Conservation (phyloP, 208 protist species). For the Porcisia deanei region DNA sequence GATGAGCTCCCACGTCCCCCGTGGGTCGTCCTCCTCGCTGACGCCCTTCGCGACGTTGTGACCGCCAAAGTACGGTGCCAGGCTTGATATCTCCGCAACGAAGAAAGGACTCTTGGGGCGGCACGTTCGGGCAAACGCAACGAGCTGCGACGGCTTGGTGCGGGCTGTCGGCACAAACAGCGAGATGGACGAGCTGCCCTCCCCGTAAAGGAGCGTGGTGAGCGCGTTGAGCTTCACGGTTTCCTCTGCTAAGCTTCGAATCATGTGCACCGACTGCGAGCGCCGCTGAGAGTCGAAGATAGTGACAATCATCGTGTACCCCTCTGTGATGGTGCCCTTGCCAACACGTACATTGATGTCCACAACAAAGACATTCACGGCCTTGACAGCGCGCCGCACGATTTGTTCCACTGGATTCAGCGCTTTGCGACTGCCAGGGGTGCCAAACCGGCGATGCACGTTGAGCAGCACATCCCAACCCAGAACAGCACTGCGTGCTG, state of each 20-base stretch:
- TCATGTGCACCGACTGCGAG: constrained; percentile 84
- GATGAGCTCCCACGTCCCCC: constrained; percentile 71
- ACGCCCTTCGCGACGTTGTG: constrained; percentile 62
- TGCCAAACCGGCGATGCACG: constrained; percentile 88
- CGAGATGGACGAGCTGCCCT: constrained; percentile 88
- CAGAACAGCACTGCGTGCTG: constrained; percentile 63
- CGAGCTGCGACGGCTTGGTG: constrained; percentile 74
- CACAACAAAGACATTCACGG: constrained; percentile 90
- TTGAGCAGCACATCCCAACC: constrained; percentile 80
- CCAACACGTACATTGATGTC: constrained; percentile 89
- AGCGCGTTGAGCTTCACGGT: constrained; percentile 80
- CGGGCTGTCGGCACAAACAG: constrained; percentile 85
- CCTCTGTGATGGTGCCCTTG: constrained; percentile 85
- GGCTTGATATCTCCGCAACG: constrained; percentile 75
- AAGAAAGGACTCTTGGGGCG: constrained; percentile 92
- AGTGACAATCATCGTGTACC: constrained; percentile 92
- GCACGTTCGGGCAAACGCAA: constrained; percentile 88
- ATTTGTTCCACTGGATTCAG: constrained; percentile 89
- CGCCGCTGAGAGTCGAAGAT: constrained; percentile 88
- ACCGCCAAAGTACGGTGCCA: constrained; percentile 74
- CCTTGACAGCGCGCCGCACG: constrained; percentile 87
- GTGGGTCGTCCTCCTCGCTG: constrained; percentile 63
- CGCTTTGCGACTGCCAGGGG: constrained; percentile 77
- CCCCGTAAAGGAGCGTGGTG: constrained; percentile 87
- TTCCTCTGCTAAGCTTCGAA: constrained; percentile 87